Conservation (phyloP, 2,329 filamentous ascomycete genomes). For the Arthrobotrys iridis region DNA sequence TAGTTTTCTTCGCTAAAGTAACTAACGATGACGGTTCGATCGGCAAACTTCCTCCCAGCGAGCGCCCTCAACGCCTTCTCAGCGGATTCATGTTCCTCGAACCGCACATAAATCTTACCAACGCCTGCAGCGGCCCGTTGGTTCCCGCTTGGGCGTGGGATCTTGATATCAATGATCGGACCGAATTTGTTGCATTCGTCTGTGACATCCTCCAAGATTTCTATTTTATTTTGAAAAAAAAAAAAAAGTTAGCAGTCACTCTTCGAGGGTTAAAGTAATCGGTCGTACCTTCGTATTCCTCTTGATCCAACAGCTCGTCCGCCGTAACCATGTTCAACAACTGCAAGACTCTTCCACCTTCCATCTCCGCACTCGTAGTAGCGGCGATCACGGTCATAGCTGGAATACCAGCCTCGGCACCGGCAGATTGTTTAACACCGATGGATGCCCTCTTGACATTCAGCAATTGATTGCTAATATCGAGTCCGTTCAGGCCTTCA, state of each 20-base stretch:
- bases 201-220: constrained; percentile 93
- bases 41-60: constrained; percentile 93
- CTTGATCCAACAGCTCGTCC: constrained; percentile 90
- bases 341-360: constrained; percentile 85
- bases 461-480: constrained; percentile 84
- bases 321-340: constrained; percentile 98
- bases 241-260: constrained; percentile 1
- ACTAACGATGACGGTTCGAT: constrained; percentile 94
- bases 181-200: constrained; percentile 96
- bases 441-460: constrained; percentile 90
- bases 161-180: constrained; percentile 84
- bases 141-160: constrained; percentile 84
- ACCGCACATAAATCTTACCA: constrained; percentile 98
- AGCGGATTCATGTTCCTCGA: constrained; percentile 78
- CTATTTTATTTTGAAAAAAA: constrained; percentile 67
- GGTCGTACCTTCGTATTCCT: constrained; percentile 87
- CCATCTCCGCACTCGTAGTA: constrained; percentile 80
- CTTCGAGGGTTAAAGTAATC: not conserved
- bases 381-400: constrained; percentile 98
- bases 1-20: constrained; percentile 99
- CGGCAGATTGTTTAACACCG: constrained; percentile 89
- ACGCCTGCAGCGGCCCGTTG: constrained; percentile 87
- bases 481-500: constrained; percentile 91
- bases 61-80: constrained; percentile 87
- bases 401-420: constrained; percentile 93